Evolutionary conservation across 2,329 filamentous ascomycete genomes (phyloP).

Genomic region (Ceratocystis destructans): DNA sequence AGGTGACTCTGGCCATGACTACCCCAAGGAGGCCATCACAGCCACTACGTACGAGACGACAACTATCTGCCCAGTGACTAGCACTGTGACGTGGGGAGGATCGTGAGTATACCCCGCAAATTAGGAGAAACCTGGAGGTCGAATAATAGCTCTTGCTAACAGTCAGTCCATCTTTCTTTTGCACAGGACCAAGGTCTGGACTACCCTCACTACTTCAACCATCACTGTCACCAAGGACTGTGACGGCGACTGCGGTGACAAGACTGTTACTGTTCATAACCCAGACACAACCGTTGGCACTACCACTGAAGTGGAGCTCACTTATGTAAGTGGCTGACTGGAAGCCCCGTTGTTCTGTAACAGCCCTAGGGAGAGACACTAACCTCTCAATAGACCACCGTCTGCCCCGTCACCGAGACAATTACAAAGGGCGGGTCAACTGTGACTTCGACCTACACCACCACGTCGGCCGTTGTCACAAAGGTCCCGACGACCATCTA

Average conservation of each 20-base stretch:
- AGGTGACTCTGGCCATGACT: background rate
- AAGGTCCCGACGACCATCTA: constrained; percentile 12
- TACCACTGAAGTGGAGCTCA: constrained; percentile 14
- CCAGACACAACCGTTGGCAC: constrained; percentile 9
- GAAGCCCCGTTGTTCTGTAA: background rate
- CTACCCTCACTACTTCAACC: constrained; percentile 11
- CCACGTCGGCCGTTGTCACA: constrained; percentile 11
- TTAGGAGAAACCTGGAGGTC: background rate
- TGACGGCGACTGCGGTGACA: constrained; percentile 7
- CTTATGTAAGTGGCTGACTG: constrained; percentile 8
- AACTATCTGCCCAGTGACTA: constrained; percentile 20
- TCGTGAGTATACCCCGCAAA: constrained; percentile 3
- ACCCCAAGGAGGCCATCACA: background rate
- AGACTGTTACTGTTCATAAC: constrained; percentile 12
- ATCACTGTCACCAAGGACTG: constrained; percentile 12
- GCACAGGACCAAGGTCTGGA: constrained; percentile 8
- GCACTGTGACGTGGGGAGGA: constrained; percentile 23
- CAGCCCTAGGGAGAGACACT: background rate
- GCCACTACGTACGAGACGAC: constrained; percentile 9
- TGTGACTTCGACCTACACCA: constrained; percentile 14
- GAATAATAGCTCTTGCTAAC: background rate
- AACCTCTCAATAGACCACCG: constrained; percentile 10
- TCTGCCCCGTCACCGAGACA: constrained; percentile 18
- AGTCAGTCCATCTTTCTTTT: background rate
- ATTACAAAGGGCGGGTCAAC: constrained; percentile 17